Evolutionary conservation across 2,329 filamentous ascomycete genomes (phyloP).

Genomic region (Alternaria viburni): DNA sequence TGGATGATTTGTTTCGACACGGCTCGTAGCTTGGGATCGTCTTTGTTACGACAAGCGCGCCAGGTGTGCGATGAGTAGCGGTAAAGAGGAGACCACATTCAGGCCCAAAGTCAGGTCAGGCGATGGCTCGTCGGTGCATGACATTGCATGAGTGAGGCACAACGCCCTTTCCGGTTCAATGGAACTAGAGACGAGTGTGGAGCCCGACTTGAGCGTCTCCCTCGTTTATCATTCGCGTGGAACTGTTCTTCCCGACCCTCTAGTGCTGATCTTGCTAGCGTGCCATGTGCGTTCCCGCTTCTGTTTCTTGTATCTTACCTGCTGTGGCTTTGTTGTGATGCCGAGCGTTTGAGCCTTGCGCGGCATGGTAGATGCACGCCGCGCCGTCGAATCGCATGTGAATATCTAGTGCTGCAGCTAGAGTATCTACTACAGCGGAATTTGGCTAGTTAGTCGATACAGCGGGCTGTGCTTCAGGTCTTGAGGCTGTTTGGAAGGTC

Average conservation of each 20-base stretch:
- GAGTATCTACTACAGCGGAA: not conserved
- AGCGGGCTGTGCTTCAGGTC: not conserved
- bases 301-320: not conserved
- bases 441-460: not conserved
- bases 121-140: not conserved
- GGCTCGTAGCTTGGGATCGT: not conserved
- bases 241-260: slow-evolving; percentile 1
- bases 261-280: slow-evolving; percentile 12
- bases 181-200: not conserved
- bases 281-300: slow-evolving; percentile 14
- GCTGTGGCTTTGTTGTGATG: not conserved
- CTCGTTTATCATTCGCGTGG: slow-evolving; percentile 11
- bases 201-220: not conserved
- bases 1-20: not conserved
- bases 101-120: not conserved
- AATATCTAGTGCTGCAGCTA: not conserved
- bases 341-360: not conserved
- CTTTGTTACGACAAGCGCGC: not conserved
- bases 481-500: not conserved
- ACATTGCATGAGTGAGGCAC: not conserved
- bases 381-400: not conserved
- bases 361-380: not conserved
- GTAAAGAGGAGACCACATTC: not conserved
- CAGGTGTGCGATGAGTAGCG: not conserved
- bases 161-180: not conserved